Base-by-base conservation (phyloP, 208 protist species). In the Crithidia thermophila region DNA sequence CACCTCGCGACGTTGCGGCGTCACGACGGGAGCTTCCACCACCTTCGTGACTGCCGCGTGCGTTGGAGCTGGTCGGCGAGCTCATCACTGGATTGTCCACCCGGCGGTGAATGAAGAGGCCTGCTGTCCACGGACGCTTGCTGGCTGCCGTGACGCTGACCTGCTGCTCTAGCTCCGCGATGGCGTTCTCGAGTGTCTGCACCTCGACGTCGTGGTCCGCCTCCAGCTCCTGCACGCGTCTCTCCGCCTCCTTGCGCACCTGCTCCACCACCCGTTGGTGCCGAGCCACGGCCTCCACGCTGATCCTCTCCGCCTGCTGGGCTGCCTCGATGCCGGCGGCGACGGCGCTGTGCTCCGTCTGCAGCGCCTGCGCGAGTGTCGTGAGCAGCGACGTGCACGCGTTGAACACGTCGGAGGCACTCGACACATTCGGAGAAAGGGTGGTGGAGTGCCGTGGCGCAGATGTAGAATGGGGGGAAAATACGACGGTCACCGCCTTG, bases 151-250 rank as follows among this genome's bases (percentile, higher is more conserved):
- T 68, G 55, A 61, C 8, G 52, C 36, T 42, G 13, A 84, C 33
- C 31, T 78, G 56, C 63, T 75, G 51, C 37, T 81, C 63, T 13
- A 85, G 49, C 39, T 81, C 75, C n/a, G 58, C 60, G 6, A 80
- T 68, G 7, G 75, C 60, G 49, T 27, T 47, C 28, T 69, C 79
- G 30, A 81, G 50, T 2, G 57, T 36, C 46, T 74, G 70, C 30
- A 80, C 40, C 49, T 80, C 67, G 11, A 50, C 64, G 6, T 74
- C 52, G 63, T 79, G 59, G 36, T 77, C 77, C 31, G 75, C 75
- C 52, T 80, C 72, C 20, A 84, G 27, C 67, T 84, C 84, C 31
- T 43, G 36, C 0, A 84, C 30, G 25, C 68, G 71, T 1, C 61
- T 53, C 51, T 71, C 45, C 31, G 72, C 56, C 33, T 69, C 75